Conservation (phyloP, 148 eudicot species). For the Spergularia bocconei region DNA sequence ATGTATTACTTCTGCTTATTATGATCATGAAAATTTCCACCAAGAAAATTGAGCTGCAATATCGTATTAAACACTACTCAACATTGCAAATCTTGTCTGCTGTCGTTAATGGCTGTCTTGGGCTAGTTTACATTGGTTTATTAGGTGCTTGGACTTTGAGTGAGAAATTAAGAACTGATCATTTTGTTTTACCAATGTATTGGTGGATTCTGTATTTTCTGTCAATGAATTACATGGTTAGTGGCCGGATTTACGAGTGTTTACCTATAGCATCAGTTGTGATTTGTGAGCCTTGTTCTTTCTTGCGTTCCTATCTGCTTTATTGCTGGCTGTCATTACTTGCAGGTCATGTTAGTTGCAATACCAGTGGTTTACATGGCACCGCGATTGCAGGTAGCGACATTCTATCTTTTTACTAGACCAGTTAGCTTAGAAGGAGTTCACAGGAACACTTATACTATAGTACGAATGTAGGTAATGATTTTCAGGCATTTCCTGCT, state of each 20-base stretch:
- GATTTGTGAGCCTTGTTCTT: no score
- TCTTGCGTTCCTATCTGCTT: no score
- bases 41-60: constrained; percentile 23
- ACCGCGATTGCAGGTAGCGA: constrained; percentile 68
- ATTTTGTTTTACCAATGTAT: constrained; percentile 44
- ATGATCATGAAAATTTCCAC: constrained; percentile 34
- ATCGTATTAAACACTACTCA: constrained; percentile 48
- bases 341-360: constrained; percentile 76
- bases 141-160: constrained; percentile 27
- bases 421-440: no score
- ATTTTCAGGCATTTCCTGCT: no score
- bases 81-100: no score
- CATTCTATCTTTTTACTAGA: no score
- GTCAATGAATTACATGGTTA: constrained; percentile 65
- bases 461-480: no score
- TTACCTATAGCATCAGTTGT: constrained; percentile 29
- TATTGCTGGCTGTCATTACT: constrained; percentile 58
- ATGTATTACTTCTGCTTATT: constrained; percentile 51
- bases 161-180: constrained; percentile 30
- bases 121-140: constrained; percentile 13
- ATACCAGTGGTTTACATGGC: constrained; percentile 63
- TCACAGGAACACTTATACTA: no score
- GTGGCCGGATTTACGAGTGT: constrained; percentile 34
- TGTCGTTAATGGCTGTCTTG: no score
- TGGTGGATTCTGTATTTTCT: constrained; percentile 48